Evolutionary conservation across 345 rosid species (phyloP), one percentile per base, ranked within the genome.

Genomic region (Salix koriyanagi): DNA sequence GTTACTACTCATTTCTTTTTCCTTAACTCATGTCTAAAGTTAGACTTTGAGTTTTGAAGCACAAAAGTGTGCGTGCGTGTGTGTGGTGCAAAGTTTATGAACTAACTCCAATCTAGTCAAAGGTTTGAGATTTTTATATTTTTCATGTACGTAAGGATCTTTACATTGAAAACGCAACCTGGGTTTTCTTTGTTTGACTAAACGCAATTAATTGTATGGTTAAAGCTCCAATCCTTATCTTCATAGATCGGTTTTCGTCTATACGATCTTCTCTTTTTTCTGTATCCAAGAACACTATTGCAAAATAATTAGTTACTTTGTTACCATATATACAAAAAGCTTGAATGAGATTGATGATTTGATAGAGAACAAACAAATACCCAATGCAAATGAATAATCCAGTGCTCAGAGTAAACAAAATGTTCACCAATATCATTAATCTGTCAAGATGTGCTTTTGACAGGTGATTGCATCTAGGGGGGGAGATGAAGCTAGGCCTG

Each of bases 401-500:
- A 8, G 52, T 56, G 26, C 1, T 56, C 10, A n/a, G 8, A 56
- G 62, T 14, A 56, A 56, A 56, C 61, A 56, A 21, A 56, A 56
- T 56, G 62, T 1, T 23, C 62, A n/a, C 62, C 28, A 56, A 56
- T 56, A 56, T 9, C 12, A 21, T n/a, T 56, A 56, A 56, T n/a
- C 28, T 56, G 28, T 56, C 62, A 56, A 5, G 25, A 56, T 56
- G 23, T 56, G 26, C 28, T 39, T 68, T 21, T 68, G 54, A 68
- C 44, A 68, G 50, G 71, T 39, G 62, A 11, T 68, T 37, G 15
- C 71, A 68, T 68, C 41, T 32, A 68, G 32, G 54, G 42, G 37
- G 28, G 26, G 70, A 42, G 50, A 77, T 77, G 79, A 70, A 77
- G 60, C 52, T 70, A 37, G 12, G 70, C 65, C 16, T 19, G 19